A percentile compares a stretch with the other conserved stretches of the same genome.
Conservation (phyloP, 2,329 filamentous ascomycete genomes). For the Cordyceps militaris region DNA sequence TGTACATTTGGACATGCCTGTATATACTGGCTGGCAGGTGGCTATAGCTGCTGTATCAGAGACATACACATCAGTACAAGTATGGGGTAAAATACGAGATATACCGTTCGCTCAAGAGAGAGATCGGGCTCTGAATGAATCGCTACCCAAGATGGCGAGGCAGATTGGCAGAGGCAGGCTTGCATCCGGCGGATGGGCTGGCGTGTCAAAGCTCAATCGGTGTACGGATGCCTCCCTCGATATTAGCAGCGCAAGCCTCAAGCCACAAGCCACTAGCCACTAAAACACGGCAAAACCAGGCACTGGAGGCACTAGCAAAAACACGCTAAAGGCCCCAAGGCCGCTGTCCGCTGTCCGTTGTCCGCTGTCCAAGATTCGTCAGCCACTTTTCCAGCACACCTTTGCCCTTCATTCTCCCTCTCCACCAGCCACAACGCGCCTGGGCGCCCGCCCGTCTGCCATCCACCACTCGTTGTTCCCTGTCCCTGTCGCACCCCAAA, state of each 20-base stretch:
- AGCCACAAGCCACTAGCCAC: not conserved
- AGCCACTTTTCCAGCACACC: not conserved
- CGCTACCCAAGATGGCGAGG: not conserved
- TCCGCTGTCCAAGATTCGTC: not conserved
- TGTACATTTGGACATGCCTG: not conserved
- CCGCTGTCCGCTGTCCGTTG: not conserved
- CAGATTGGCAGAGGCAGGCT: not conserved
- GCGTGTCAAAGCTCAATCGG: no score
- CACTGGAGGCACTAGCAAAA: not conserved
- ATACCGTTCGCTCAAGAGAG: not conserved
- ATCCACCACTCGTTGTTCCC: not conserved
- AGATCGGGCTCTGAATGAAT: not conserved
- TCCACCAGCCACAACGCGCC: slow-evolving; percentile 7
- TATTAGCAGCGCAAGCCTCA: no score
- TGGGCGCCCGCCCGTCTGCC: no score
- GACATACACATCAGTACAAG: not conserved
- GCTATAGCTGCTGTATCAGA: not conserved
- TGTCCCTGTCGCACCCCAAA: slow-evolving; percentile 10
- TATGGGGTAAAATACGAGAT: not conserved
- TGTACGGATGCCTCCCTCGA: no score
- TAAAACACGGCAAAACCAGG: not conserved
- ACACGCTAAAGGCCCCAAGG: not conserved
- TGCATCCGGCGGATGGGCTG: no score
- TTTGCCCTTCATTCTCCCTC: not conserved
- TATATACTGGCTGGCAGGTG: not conserved